Conservation (phyloP, 768 basidiomycete genomes). For the Hortiboletus flavorubellus region DNA sequence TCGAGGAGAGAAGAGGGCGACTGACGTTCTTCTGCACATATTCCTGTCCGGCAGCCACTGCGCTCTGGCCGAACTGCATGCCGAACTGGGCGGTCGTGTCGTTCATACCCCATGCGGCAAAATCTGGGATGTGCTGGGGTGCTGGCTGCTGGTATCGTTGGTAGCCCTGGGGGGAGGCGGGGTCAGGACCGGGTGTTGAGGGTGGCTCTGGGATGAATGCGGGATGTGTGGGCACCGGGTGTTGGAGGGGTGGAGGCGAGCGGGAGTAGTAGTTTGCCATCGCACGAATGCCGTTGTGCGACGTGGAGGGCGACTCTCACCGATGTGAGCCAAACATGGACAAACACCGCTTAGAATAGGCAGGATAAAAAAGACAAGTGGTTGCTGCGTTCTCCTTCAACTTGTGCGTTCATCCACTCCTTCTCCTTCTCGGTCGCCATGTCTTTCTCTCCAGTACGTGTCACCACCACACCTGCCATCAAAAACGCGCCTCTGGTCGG, state of each 20-base stretch:
- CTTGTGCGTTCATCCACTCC: slow-evolving; percentile 17
- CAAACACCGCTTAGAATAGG: slow-evolving; percentile 14
- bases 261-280: slow-evolving; percentile 39
- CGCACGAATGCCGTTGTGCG: background rate
- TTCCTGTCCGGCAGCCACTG: slow-evolving; percentile 90
- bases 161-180: slow-evolving; percentile 58
- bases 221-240: slow-evolving; percentile 86
- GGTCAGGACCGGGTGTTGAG: slow-evolving; percentile 63
- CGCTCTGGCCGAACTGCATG: slow-evolving; percentile 90
- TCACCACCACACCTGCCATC: slow-evolving; percentile 71
- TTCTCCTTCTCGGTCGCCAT: slow-evolving; percentile 26
- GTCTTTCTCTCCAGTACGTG: slow-evolving; percentile 48
- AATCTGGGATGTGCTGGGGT: slow-evolving; percentile 40
- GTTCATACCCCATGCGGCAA: slow-evolving; percentile 81
- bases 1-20: slow-evolving; percentile 7
- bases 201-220: slow-evolving; percentile 83
- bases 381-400: background rate
- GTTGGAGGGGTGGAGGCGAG: slow-evolving; percentile 79
- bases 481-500: slow-evolving; percentile 82
- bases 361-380: slow-evolving; percentile 18
- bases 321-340: slow-evolving; percentile 8
- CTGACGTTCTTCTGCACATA: slow-evolving; percentile 93
- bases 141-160: slow-evolving; percentile 36
- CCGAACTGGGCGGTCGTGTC: slow-evolving; percentile 94
- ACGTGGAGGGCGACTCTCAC: background rate